Conservation (phyloP, 73 alveolate species). For the Uronychia setigera region DNA sequence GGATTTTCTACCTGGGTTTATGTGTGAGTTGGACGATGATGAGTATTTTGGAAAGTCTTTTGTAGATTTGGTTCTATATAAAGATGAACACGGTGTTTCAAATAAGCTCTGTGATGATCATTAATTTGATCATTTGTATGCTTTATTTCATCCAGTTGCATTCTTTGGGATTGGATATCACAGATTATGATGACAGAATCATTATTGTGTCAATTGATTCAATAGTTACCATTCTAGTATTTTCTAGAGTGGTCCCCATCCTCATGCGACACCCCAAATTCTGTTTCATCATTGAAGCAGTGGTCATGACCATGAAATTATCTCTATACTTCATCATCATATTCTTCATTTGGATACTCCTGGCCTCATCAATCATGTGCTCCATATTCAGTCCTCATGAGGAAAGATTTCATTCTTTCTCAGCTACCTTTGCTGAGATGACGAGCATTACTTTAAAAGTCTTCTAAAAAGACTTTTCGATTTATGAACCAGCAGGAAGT, state of each 20-base stretch:
- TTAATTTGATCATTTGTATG: neutral
- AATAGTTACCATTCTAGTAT: neutral
- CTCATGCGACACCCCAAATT: neutral
- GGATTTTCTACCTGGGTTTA: neutral
- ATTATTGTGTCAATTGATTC: neutral
- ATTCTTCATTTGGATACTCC: neutral
- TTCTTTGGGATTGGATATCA: neutral
- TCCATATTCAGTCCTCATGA: neutral
- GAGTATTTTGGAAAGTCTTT: neutral
- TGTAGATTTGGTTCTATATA: neutral
- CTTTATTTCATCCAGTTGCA: neutral
- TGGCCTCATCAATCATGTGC: neutral
- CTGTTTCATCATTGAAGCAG: neutral
- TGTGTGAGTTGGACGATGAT: neutral
- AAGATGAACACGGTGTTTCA: neutral
- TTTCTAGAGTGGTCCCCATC: neutral
- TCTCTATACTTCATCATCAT: neutral
- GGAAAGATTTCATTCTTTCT: neutral
- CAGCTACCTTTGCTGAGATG: neutral
- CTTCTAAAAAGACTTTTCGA: neutral
- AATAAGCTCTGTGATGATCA: neutral
- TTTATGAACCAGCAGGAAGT: neutral
- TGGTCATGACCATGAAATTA: neutral
- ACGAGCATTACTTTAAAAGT: neutral
- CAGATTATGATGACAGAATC: neutral